phyloP scores from a whole-genome alignment of 495 filamentous ascomycete species.

The Lepidopterella palustris region DNA sequence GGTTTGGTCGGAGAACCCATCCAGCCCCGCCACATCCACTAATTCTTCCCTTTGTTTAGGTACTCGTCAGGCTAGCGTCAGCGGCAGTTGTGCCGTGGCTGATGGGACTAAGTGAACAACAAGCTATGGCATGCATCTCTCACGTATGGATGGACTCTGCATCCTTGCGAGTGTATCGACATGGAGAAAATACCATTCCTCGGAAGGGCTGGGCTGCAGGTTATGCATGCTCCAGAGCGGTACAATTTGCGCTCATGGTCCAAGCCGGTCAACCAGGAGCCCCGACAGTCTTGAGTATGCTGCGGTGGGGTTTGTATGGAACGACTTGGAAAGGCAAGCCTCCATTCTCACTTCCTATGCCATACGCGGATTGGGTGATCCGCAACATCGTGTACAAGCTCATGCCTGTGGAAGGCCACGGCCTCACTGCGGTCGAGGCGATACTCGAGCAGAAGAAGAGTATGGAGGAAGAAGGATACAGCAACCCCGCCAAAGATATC shows the following conservation, averaged over 20 bases:
- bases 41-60: no score
- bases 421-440: neutral
- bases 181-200: neutral
- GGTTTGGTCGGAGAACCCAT: no score
- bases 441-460: neutral
- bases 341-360: neutral
- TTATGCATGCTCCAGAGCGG: neutral
- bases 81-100: neutral
- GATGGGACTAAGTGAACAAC: neutral
- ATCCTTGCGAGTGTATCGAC: neutral
- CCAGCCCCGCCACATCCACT: no score
- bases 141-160: neutral
- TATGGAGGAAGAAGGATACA: neutral
- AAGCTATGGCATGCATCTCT: neutral
- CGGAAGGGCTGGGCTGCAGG: neutral
- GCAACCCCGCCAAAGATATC: slow-evolving; percentile 11
- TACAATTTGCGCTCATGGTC: neutral
- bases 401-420: neutral
- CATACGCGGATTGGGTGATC: neutral
- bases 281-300: neutral
- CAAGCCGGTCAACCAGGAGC: neutral
- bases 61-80: neutral
- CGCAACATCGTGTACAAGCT: neutral
- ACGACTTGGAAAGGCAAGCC: neutral
- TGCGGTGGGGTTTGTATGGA: neutral